Base-by-base conservation (phyloP, 176 grass and related monocot genomes). In the Oryza brachyantha region DNA sequence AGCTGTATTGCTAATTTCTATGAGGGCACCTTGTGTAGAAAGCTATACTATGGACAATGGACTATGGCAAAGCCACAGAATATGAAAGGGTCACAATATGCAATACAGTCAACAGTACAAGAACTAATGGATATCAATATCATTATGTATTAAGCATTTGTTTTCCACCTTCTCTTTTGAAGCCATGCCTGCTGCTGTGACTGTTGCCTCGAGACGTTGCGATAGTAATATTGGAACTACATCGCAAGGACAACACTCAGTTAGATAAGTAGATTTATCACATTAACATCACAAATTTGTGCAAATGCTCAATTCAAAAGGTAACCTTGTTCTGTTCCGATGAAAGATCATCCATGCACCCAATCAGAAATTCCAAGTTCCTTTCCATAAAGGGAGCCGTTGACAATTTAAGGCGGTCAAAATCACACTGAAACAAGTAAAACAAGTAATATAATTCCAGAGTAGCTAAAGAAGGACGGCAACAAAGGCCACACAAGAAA, bases 201-300 rank as follows among this genome's bases (percentile, higher is more conserved):
- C 82, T 95, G 96, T 71, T 98, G 95, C 25, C 92, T 92, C 37
- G 92, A 92, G 17, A 98, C 29, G 32, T 94, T 98, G 35, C 96
- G 92, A 64, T 99, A 91, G 71, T 99, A 93, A 80, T 99, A 99
- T 95, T 99, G 92, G 84, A 99, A 99, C 96, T 99, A 81, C 82
- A 93, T 50, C 22, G 10, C 24, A 68, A 32, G 77, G 64, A 83
- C 68, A 36, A 10, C 27, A 75, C 13, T 61, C 61, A 17, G 45
- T 77, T 43, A 73, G 70, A 10, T 75, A 46, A 75, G 74, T 26
- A 57, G 9, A 29, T 64, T 27, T 19, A 57, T 57, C 1, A 62
- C 29, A 26, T 48, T 1, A 48, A 72, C 45, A 27, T 42, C 14
- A 13, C 10, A 84, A 31, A 66, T 66, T 24, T 32, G 17, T 14